Base-by-base conservation (phyloP, 1,284 basidiomycete species). In the Afroboletus lepidellus region DNA sequence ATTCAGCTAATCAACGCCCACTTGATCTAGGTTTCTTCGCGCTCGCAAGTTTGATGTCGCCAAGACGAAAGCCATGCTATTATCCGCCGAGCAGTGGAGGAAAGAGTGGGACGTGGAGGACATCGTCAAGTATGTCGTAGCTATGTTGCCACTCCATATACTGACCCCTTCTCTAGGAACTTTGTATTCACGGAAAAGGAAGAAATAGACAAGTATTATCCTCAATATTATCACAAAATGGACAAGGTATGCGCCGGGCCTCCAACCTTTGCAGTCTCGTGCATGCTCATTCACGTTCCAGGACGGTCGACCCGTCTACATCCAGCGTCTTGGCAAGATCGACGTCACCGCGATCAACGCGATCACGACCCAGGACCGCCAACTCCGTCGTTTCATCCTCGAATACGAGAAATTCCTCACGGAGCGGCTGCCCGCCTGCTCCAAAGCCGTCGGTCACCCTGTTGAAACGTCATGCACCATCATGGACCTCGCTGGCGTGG, bases 391-490 rank as follows among this genome's bases (percentile, higher is more conserved):
- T 52, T 88, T 99, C 64, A 91, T 98, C 32, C 80, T 79, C 68
- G 95, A 98, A 73, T 99, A 99, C 80, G 96, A 99, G 73, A 88
- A 87, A 66, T 95, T 90, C 77, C 75, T 93, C 59, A 72, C 71
- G 30, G 77, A 86, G 50, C 88, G 94, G 39, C 80, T 98, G 32
- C 92, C 94, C 34, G 92, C 93, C 5, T 95, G 92, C 74, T 79
- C 87, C 48, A 72, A 74, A 34, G 77, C 81, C 8, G 71, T 77
- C 48, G 93, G 93, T 3, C 85, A 95, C 71, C 86, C 92, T 53
- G 87, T 99, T 69, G 95, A 98, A 75, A 98, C 95, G n/a, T 92
- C 86, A 53, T 98, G 95, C 83, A 98, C 96, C 54, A 96, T 99
- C 77, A 84, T 99, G 74, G 96, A 99, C 71, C 83, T 99, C 56